Base-by-base conservation (phyloP, 1,284 basidiomycete genomes). In the Polyporus tsugae region DNA sequence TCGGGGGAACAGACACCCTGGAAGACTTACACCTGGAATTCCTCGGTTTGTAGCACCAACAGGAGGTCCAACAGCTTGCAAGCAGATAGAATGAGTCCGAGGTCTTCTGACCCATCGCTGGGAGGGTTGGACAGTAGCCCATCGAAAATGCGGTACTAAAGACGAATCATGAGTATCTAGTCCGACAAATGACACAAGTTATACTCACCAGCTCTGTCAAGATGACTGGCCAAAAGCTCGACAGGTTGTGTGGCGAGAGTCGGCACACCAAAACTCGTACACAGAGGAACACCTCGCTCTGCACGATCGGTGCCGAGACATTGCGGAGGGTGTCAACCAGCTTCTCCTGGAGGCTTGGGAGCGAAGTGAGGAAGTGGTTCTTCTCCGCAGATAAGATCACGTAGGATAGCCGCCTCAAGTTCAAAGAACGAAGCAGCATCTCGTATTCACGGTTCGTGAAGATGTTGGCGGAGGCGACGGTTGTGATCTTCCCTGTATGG, bases 391-490 rank as follows among this genome's bases (percentile, higher is more conserved):
- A 85, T 65, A 95, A 91, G 11, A 99, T 81, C 25, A 94, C 88
- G 75, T 95, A 95, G 6, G 96, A 94, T 57, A 99, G 82, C 42
- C 98, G 85, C 44, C 98, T 89, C 33, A 99, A 84, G 74, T 95
- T 97, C 63, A 96, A 83, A 1, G 95, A 95, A n/a, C 96, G 90
- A 17, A 93, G 83, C 0, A 96, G 82, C 86, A 94, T 95, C 82
- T 99, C 98, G 64, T 95, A 93, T 79, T 99, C 97, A 63, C 94
- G 87, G 77, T 97, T 99, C 25, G 95, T 93, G 80, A 99, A 99
- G 68, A 99, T 98, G 77, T 98, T 99, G 35, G 95, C 91, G 0
- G 96, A 97, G 1, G 96, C 91, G 0, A 92, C 89, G 1, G 95
- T 91, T 0, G 94, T 91, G 65, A 97, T 89, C 76, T 94, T 95